Conservation (phyloP, 2,329 filamentous ascomycete species). For the Furcasterigmium sp. region DNA sequence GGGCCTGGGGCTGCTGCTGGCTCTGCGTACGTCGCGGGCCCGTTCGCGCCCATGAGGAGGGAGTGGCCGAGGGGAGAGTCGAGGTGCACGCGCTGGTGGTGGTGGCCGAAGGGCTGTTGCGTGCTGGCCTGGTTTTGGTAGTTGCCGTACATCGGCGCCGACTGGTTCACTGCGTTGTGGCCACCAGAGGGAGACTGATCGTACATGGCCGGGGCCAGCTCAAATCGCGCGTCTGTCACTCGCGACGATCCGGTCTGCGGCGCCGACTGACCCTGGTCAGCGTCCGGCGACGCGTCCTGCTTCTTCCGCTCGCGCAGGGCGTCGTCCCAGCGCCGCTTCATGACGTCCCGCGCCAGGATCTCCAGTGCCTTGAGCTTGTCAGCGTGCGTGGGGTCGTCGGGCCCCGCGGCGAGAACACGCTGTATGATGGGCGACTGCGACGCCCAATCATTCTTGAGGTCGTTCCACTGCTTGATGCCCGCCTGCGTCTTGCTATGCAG, state of each 20-base stretch:
- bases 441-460: constrained; percentile 65
- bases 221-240: background rate
- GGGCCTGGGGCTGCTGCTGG: constrained; percentile 19
- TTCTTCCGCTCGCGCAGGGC: constrained; percentile 38
- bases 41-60: constrained; percentile 24
- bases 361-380: constrained; percentile 63
- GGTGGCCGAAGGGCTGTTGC: background rate
- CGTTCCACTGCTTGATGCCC: constrained; percentile 65
- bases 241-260: too few species aligned
- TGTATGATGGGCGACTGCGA: constrained; percentile 50
- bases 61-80: too few species aligned
- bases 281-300: background rate
- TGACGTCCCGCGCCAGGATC: constrained; percentile 67
- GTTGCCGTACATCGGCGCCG: background rate
- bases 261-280: too few species aligned
- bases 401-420: constrained; percentile 44
- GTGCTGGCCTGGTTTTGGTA: background rate
- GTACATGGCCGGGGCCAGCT: background rate
- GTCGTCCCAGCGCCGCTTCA: constrained; percentile 71
- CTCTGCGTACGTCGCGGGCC: constrained; percentile 27
- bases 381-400: constrained; percentile 45
- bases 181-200: background rate
- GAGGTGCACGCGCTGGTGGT: background rate
- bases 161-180: background rate
- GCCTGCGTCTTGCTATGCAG: constrained; percentile 71